phyloP scores from a whole-genome alignment of 805 yeast genomes.

The Candida methanosorbosa region DNA sequence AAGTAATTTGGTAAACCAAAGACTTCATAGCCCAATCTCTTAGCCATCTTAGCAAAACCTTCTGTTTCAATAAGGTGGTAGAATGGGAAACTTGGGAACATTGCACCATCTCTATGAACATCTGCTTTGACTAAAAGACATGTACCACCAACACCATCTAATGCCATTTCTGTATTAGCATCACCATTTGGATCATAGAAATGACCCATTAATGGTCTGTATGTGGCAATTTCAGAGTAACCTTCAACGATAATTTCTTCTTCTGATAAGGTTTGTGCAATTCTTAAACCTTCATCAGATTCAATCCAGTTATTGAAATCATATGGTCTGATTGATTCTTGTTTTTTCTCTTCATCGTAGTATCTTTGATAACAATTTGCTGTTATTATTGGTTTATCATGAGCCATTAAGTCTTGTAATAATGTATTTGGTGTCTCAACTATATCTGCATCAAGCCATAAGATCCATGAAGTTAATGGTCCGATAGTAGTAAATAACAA shows the following conservation, averaged over 20 bases:
- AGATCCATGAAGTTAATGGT: conserved; percentile 88
- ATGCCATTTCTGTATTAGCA: conserved; percentile 57
- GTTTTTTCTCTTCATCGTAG: conserved; percentile 46
- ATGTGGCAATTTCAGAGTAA: conserved; percentile 87
- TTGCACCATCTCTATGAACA: conserved; percentile 98
- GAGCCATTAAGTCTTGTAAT: conserved; percentile 79
- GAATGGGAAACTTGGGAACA: conserved; percentile 98
- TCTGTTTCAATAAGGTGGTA: conserved; percentile 95
- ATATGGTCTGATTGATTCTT: conserved; percentile 67
- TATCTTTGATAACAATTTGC: conserved; percentile 92
- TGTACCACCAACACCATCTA: conserved; percentile 98
- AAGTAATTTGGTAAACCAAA: conserved; percentile 91
- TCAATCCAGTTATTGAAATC: conserved; percentile 97
- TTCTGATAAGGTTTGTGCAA: conserved; percentile 66
- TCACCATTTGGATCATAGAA: conserved; percentile 64
- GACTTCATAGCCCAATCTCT: conserved; percentile 83
- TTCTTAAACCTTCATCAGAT: conserved; percentile 64
- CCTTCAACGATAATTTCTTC: conserved; percentile 96
- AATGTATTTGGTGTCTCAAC: conserved; percentile 79
- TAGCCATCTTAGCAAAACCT: conserved; percentile 98
- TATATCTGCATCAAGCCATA: conserved; percentile 95
- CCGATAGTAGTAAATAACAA: conserved; percentile 80
- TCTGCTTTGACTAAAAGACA: conserved; percentile 94
- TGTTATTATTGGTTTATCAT: conserved; percentile 78
- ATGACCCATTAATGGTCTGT: conserved; percentile 90